A percentile compares a stretch with the other conserved stretches of the same genome.
Conservation (phyloP, 2,329 filamentous ascomycete species). For the Pseudomassariella vexata region DNA sequence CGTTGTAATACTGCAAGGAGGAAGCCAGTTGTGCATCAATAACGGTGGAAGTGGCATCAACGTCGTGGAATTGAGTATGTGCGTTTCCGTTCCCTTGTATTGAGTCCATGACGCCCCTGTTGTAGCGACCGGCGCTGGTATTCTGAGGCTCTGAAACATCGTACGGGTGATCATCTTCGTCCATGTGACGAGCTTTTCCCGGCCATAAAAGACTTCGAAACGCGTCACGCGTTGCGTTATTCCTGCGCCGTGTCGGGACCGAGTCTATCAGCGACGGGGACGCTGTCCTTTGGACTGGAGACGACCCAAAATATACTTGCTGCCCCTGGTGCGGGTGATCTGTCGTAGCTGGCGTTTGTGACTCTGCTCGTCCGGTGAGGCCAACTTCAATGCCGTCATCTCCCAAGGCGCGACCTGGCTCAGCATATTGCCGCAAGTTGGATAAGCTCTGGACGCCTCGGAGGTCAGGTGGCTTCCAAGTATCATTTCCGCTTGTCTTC, state of each 20-base stretch:
- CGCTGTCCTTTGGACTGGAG: neutral
- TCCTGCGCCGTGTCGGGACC: too few species aligned
- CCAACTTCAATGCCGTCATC: neutral
- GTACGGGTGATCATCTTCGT: too few species aligned
- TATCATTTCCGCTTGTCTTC: neutral
- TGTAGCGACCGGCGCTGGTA: neutral
- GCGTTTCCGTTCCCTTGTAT: constrained; percentile 1
- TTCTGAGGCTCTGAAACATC: too few species aligned
- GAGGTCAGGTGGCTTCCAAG: constrained; percentile 6
- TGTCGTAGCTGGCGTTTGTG: too few species aligned
- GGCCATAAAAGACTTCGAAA: too few species aligned
- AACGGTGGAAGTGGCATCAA: neutral
- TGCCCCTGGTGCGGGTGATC: neutral
- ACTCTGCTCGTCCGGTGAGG: too few species aligned
- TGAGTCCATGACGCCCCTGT: neutral
- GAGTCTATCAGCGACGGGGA: too few species aligned
- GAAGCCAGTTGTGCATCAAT: neutral
- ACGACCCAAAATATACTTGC: too few species aligned
- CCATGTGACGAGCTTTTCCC: too few species aligned
- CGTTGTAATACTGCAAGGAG: constrained; percentile 7
- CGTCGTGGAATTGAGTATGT: constrained; percentile 3
- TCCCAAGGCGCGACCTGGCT: neutral
- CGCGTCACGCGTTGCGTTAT: too few species aligned
- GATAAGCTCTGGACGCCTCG: neutral
- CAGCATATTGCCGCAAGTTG: constrained; percentile 3